Evolutionary conservation across 1,284 basidiomycete species (phyloP).

Genomic region (Cutaneotrichosporon sp.): DNA sequence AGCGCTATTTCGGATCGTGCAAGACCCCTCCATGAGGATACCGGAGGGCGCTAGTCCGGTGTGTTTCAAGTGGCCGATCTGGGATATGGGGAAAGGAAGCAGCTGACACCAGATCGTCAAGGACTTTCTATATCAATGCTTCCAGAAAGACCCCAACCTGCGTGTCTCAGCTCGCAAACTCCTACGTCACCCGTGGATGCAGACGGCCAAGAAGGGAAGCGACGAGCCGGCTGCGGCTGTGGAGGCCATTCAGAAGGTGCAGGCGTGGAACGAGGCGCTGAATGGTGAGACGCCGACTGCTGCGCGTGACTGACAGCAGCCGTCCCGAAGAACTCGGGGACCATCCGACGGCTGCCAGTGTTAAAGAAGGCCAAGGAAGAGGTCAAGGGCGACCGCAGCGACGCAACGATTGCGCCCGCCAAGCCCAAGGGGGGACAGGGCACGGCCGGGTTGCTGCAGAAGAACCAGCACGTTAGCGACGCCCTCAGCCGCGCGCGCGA

Average conservation of each 20-base stretch:
- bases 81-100: background rate
- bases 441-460: conserved; percentile 37
- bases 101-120: conserved; percentile 69
- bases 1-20: conserved; percentile 94
- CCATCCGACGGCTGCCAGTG: conserved; percentile 28
- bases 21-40: conserved; percentile 93
- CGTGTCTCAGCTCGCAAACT: conserved; percentile 92
- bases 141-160: conserved; percentile 95
- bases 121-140: conserved; percentile 95
- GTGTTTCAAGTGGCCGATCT: conserved; percentile 22
- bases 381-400: conserved; percentile 5
- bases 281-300: conserved; percentile 63
- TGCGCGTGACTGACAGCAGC: conserved; percentile 4
- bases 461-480: conserved; percentile 71
- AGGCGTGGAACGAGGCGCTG: conserved; percentile 97
- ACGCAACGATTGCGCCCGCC: conserved; percentile 7
- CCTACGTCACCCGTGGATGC: conserved; percentile 93
- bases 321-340: conserved; percentile 49
- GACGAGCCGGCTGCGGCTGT: conserved; percentile 1
- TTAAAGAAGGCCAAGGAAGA: conserved; percentile 10
- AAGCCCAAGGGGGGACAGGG: conserved; percentile 2
- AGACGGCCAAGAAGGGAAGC: conserved; percentile 58
- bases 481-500: conserved; percentile 42
- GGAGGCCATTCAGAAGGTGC: conserved; percentile 85
- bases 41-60: conserved; percentile 83